phyloP scores from a whole-genome alignment of 345 rosid species.

The Lepidium sativum region DNA sequence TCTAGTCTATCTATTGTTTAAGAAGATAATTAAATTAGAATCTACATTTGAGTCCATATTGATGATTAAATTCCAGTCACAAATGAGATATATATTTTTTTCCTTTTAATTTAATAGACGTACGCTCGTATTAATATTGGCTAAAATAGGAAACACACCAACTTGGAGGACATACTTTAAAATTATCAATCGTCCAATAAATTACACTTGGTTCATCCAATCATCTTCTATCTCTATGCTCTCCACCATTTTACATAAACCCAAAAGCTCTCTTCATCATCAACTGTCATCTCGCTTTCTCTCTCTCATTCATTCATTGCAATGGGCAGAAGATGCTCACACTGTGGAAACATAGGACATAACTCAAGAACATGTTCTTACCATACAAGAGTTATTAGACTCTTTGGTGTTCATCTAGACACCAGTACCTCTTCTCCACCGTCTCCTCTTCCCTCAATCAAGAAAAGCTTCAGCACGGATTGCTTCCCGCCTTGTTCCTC shows the following conservation, averaged over 20 bases:
- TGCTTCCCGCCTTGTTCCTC: slow-evolving; percentile 25
- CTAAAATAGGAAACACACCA: slow-evolving; percentile 18
- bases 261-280: slow-evolving; percentile 11
- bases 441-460: slow-evolving; percentile 18
- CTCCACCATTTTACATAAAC: slow-evolving; percentile 28
- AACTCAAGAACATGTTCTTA: slow-evolving; percentile 31
- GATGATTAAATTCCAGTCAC: slow-evolving; percentile 1
- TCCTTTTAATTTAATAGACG: slow-evolving; percentile 1
- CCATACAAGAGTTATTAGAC: slow-evolving; percentile 16
- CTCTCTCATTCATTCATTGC: neutral
- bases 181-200: neutral
- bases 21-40: neutral
- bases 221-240: slow-evolving; percentile 15
- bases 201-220: slow-evolving; percentile 22
- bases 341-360: slow-evolving; percentile 29
- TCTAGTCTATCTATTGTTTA: too few species aligned
- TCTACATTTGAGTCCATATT: slow-evolving; percentile 1
- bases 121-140: slow-evolving; percentile 18
- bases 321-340: slow-evolving; percentile 33
- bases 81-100: neutral
- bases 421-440: slow-evolving; percentile 15
- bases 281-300: slow-evolving; percentile 3
- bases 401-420: slow-evolving; percentile 32
- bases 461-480: slow-evolving; percentile 29
- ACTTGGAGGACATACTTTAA: slow-evolving; percentile 11